Percentiles rank a stretch among this genome's conserved stretches.
phyloP scores from a whole-genome alignment of 2,329 filamentous ascomycete species.

The Rugonectria rugulosa region DNA sequence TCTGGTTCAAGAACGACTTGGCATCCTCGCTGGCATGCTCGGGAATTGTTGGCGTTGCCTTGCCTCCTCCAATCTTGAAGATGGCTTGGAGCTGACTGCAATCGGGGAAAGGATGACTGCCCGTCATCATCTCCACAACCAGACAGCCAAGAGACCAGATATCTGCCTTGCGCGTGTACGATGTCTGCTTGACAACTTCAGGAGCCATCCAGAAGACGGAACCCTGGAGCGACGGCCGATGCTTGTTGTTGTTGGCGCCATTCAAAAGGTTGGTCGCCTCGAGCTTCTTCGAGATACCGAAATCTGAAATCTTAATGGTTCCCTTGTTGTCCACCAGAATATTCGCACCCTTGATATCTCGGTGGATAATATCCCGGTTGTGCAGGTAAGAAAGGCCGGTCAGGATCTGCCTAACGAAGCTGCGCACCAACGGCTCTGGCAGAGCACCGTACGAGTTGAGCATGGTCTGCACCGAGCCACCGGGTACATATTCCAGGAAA shows the following conservation, averaged over 20 bases:
- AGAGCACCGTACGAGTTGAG: conserved; percentile 97
- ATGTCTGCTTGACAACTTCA: conserved; percentile 96
- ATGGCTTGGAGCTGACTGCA: conserved; percentile 97
- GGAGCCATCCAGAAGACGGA: conserved; percentile 99
- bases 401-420: conserved; percentile 96
- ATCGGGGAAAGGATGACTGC: conserved; percentile 93
- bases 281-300: conserved; percentile 97
- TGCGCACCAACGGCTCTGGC: conserved; percentile 90
- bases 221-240: conserved; percentile 85
- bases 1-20: conserved; percentile 81
- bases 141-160: conserved; percentile 98
- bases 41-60: conserved; percentile 87
- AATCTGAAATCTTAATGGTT: conserved; percentile 98
- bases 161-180: conserved; percentile 97
- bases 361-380: conserved; percentile 93
- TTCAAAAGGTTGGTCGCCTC: conserved; percentile 86
- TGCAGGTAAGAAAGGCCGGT: conserved; percentile 93
- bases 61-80: conserved; percentile 94
- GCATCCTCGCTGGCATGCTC: conserved; percentile 87
- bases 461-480: conserved; percentile 97
- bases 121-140: conserved; percentile 99
- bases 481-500: conserved; percentile 98
- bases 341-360: conserved; percentile 98
- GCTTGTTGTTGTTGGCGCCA: conserved; percentile 71
- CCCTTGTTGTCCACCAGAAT: conserved; percentile 99